Percentiles rank a stretch among this genome's conserved stretches.
These are phyloP conservation scores for Yamadazyma taylorii DNA, from an alignment of 1,139 yeast species.

Conservation along the genomic window DNA sequence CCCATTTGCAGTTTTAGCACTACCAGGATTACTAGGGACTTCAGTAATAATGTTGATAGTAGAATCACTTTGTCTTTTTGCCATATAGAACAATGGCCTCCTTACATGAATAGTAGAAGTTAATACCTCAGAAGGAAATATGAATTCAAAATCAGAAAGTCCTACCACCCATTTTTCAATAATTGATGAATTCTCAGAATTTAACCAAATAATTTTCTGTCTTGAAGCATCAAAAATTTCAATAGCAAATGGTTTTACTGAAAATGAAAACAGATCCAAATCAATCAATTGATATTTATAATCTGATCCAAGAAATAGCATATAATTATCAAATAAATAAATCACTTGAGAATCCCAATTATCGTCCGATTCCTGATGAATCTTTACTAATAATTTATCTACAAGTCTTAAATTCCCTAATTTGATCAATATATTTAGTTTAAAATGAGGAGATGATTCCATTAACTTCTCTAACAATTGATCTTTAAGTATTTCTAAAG, in stretches of 20 bases:
- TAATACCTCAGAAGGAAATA: constrained; percentile 37
- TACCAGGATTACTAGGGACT: constrained; percentile 1
- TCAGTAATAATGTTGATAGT: constrained; percentile 10
- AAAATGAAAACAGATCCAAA: constrained; percentile 6
- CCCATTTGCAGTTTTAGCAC: background rate
- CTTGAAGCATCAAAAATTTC: constrained; percentile 3
- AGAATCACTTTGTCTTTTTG: constrained; percentile 8
- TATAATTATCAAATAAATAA: constrained; percentile 35
- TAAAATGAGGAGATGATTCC: constrained; percentile 23
- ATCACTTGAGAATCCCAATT: constrained; percentile 19
- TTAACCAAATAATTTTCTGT: constrained; percentile 17
- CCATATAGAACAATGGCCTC: constrained; percentile 1
- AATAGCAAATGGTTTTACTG: constrained; percentile 11
- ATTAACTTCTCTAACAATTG: constrained; percentile 30
- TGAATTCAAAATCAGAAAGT: constrained; percentile 31
- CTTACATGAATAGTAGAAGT: constrained; percentile 32
- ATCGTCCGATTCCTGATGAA: constrained; percentile 1
- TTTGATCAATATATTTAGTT: constrained; percentile 26
- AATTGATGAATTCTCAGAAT: constrained; percentile 25
- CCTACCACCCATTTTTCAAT: constrained; percentile 50
- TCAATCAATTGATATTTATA: constrained; percentile 5
- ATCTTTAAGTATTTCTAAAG: constrained; percentile 24
- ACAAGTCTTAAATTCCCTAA: constrained; percentile 41
- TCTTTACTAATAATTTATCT: constrained; percentile 28
- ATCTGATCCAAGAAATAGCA: constrained; percentile 19